These are phyloP conservation scores for Tagetes erecta DNA, from an alignment of 129 eudicot species.

Conservation along the genomic window DNA sequence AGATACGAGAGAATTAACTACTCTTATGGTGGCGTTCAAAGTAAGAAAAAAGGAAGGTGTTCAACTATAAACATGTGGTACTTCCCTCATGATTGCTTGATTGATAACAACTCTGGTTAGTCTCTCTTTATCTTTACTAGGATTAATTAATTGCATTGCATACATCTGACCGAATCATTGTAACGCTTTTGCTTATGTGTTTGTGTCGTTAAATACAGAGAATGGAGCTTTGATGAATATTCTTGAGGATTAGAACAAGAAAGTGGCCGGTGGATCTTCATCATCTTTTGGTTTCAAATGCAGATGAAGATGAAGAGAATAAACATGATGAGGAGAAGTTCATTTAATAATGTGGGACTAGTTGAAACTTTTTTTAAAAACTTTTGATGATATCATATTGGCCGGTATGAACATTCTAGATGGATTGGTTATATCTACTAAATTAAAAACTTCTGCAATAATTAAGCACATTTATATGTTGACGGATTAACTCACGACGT, in stretches of 20 bases:
- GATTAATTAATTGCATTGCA: neutral
- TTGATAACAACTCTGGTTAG: conserved; percentile 10
- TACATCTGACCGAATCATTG: neutral
- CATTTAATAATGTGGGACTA: neutral
- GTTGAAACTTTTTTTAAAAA: too few relatives aligned
- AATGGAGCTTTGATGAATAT: neutral
- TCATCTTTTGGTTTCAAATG: neutral
- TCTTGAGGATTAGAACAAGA: neutral
- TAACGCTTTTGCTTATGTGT: neutral
- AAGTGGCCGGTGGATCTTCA: neutral
- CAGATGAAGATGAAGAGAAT: neutral
- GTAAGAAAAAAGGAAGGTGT: neutral
- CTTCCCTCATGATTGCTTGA: conserved; percentile 30
- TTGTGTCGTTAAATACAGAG: neutral
- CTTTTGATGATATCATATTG: too few relatives aligned
- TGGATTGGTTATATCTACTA: too few relatives aligned
- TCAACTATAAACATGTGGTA: conserved; percentile 9
- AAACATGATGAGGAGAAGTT: neutral
- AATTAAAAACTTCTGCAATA: too few relatives aligned
- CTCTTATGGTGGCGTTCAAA: too few relatives aligned
- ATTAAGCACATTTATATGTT: too few relatives aligned
- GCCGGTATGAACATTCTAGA: too few relatives aligned
- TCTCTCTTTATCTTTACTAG: conserved; percentile 1
- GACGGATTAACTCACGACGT: too few relatives aligned
- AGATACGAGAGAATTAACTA: too few relatives aligned